phyloP scores from a whole-genome alignment of 1,284 basidiomycete genomes.

The Xerocomus minutiporus region DNA sequence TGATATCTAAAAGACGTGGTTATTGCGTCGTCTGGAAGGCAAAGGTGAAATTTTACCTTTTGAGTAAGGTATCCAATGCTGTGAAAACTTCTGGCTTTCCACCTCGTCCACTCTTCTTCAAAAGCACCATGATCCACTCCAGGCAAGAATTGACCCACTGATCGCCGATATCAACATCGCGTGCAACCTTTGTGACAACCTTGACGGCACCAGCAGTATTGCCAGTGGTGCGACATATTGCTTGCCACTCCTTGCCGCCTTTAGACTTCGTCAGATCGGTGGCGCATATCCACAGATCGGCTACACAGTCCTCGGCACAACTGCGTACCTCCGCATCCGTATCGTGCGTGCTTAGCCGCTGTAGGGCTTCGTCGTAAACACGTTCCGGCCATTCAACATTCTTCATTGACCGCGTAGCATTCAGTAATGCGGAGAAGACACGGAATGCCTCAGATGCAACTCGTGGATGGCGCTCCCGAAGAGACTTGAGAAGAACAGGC shows the following conservation, averaged over 20 bases:
- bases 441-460: slow-evolving; percentile 82
- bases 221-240: slow-evolving; percentile 75
- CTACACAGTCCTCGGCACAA: slow-evolving; percentile 79
- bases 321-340: slow-evolving; percentile 90
- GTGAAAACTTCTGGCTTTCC: slow-evolving; percentile 81
- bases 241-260: slow-evolving; percentile 71
- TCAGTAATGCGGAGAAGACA: slow-evolving; percentile 67
- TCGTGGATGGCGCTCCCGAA: slow-evolving; percentile 71
- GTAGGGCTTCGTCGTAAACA: slow-evolving; percentile 72
- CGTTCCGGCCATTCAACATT: slow-evolving; percentile 56
- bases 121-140: slow-evolving; percentile 71
- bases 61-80: slow-evolving; percentile 71
- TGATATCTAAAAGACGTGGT: slow-evolving; percentile 48
- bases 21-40: slow-evolving; percentile 9
- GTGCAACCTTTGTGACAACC: slow-evolving; percentile 69
- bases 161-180: slow-evolving; percentile 62
- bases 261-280: slow-evolving; percentile 65
- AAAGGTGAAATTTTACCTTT: slow-evolving; percentile 43
- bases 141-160: slow-evolving; percentile 78
- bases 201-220: slow-evolving; percentile 67
- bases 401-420: slow-evolving; percentile 58
- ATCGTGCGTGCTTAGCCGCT: slow-evolving; percentile 71
- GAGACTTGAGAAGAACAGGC: slow-evolving; percentile 68
- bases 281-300: slow-evolving; percentile 82
- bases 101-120: slow-evolving; percentile 76